Evolutionary conservation across 1,284 basidiomycete genomes (phyloP).

Genomic region (Pyrrhoderma noxium): DNA sequence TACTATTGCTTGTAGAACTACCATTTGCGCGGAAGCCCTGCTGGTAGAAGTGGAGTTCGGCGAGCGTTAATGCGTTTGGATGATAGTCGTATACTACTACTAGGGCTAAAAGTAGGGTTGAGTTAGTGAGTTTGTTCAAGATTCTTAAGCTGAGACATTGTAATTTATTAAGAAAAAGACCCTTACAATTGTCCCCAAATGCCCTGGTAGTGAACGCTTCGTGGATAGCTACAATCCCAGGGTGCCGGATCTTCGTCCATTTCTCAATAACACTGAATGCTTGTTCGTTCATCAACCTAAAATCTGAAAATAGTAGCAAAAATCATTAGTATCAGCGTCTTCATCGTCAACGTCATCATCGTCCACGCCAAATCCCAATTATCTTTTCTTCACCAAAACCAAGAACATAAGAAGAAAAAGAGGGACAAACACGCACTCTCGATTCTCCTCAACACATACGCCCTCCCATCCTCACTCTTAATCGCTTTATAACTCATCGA

Average conservation of each 20-base stretch:
- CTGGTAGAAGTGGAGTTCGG: constrained; percentile 57
- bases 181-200: constrained; percentile 88
- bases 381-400: neutral
- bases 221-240: constrained; percentile 76
- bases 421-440: constrained; percentile 57
- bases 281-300: constrained; percentile 71
- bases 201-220: constrained; percentile 96
- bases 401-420: no score
- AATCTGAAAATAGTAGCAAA: constrained; percentile 51
- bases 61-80: constrained; percentile 78
- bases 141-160: no score
- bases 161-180: constrained; percentile 5
- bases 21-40: neutral
- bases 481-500: constrained; percentile 81
- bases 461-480: constrained; percentile 69
- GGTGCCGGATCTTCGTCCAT: constrained; percentile 85
- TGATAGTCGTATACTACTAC: constrained; percentile 93
- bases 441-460: constrained; percentile 76
- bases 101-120: constrained; percentile 50
- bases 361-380: neutral
- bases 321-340: neutral
- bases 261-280: constrained; percentile 82
- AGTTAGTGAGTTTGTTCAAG: constrained; percentile 3
- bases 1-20: constrained; percentile 36
- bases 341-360: neutral